Base-by-base conservation (phyloP, 106 monocot genomes). In the Apostasia shenzhenica region DNA sequence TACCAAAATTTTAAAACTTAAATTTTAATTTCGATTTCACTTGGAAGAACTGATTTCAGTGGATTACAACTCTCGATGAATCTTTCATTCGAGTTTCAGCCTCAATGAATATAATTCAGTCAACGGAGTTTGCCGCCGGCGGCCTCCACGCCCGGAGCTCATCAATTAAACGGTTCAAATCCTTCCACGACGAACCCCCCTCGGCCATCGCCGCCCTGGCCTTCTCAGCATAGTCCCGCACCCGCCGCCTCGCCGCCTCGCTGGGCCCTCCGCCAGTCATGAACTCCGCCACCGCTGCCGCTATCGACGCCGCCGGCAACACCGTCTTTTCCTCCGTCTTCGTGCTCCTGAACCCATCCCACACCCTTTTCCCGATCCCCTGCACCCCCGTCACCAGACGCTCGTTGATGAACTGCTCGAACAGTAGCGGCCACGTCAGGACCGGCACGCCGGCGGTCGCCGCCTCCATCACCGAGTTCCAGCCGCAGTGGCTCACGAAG, bases 401-500 rank as follows among this genome's bases (percentile, higher is more conserved):
- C 73, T 84, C 84, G 67, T 77, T 84, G 52, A 72, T 70, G 70
- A 80, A 80, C 72, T 84, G 84, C 73, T 84, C 80, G 41, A 77
- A 80, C 69, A 80, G 70, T 10, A 81, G 74, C 8, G 81, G 85
- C 81, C 81, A 85, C 11, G 85, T 78, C 55, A 81, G 48, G 48
- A 78, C 48, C 48, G 75, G 77, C 62, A 81, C 43, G 3, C 78
- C 85, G 3, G 71, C 73, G 48, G 76, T n/a, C 52, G 45, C 61
- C 26, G 73, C 81, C 45, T 85, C 85, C 61, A 81, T 46, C 55
- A 70, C 58, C 53, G 85, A 81, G 73, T 75, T 85, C 85, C 85
- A 85, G 40, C 85, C 85, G 46, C 85, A 85, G 71, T 85, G 85
- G 14, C 73, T 81, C 77, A 85, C 11, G 74, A 85, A 85, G 8